Evolutionary conservation across 805 yeast genomes (phyloP).

Genomic region (Millerago galiae): DNA sequence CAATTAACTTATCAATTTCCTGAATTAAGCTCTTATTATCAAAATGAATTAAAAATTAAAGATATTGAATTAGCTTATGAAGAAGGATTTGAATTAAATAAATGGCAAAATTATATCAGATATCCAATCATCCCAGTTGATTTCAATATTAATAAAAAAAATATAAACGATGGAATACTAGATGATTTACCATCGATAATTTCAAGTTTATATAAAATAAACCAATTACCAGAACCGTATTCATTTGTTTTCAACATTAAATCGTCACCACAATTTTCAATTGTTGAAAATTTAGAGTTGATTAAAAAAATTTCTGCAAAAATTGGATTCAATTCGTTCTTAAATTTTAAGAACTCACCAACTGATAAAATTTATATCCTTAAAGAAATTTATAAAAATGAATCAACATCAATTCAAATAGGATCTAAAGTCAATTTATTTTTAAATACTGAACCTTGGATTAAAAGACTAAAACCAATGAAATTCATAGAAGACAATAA

Average conservation of each 20-base stretch:
- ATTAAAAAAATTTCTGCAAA: not conserved
- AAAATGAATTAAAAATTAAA: not conserved
- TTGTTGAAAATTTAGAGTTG: not conserved
- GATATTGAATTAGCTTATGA: not conserved
- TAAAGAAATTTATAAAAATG: too few relatives aligned
- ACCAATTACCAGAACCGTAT: not conserved
- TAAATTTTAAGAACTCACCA: too few relatives aligned
- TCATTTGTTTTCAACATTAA: not conserved
- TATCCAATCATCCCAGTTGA: conserved; percentile 3
- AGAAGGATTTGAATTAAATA: conserved; percentile 2
- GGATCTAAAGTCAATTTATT: not conserved
- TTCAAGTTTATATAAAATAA: not conserved
- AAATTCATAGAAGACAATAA: conserved; percentile 1
- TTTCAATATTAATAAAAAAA: not conserved
- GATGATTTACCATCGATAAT: not conserved
- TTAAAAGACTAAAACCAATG: conserved; percentile 5
- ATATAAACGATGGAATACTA: not conserved
- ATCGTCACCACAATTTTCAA: not conserved
- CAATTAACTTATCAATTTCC: conserved; percentile 8
- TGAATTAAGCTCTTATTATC: conserved; percentile 6
- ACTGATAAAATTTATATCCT: too few relatives aligned
- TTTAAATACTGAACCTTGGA: conserved; percentile 2
- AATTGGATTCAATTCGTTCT: not conserved
- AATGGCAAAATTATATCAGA: conserved; percentile 14
- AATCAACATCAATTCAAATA: too few relatives aligned